Evolutionary conservation across 73 alveolate species (phyloP), one percentile per base, ranked within the genome.

Genomic region (Durusdinium trenchii): DNA sequence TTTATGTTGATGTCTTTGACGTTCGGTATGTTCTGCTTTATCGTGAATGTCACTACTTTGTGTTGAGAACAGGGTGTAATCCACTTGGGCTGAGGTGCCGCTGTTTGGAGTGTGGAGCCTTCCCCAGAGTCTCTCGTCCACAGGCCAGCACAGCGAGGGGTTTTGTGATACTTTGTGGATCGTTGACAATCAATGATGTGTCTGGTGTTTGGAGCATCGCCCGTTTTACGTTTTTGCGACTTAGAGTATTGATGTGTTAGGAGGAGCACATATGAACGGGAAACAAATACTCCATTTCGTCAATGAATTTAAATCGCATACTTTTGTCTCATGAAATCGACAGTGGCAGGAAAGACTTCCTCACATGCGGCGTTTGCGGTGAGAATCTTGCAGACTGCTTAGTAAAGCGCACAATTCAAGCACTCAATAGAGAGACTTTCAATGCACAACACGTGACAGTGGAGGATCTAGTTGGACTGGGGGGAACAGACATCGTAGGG

Each of bases 121-220:
- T 79, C 90, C 26, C 47, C 90, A 79, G 90, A 79, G 90, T 79
- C 90, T 23, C 35, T n/a, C 35, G 90, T 76, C 86, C 86, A 76
- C 40, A 76, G 86, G 86, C 86, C 67, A 20, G 20, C 20, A 14
- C 67, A 54, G 10, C 20, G n/a, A n/a, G n/a, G n/a, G n/a, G n/a
- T n/a, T n/a, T n/a, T n/a, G n/a, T n/a, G n/a, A n/a, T n/a, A n/a
- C n/a, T n/a, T n/a, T n/a, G n/a, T n/a, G n/a, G n/a, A n/a, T n/a
- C n/a, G n/a, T n/a, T n/a, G n/a, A n/a, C n/a, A n/a, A n/a, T n/a
- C n/a, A n/a, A n/a, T n/a, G n/a, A n/a, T n/a, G n/a, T n/a, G n/a
- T n/a, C n/a, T n/a, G n/a, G n/a, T n/a, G n/a, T n/a, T n/a, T n/a
- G n/a, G n/a, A n/a, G n/a, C n/a, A n/a, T n/a, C n/a, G n/a, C n/a